phyloP scores from a whole-genome alignment of 139 green algal species.

The Chlorella sp. region DNA sequence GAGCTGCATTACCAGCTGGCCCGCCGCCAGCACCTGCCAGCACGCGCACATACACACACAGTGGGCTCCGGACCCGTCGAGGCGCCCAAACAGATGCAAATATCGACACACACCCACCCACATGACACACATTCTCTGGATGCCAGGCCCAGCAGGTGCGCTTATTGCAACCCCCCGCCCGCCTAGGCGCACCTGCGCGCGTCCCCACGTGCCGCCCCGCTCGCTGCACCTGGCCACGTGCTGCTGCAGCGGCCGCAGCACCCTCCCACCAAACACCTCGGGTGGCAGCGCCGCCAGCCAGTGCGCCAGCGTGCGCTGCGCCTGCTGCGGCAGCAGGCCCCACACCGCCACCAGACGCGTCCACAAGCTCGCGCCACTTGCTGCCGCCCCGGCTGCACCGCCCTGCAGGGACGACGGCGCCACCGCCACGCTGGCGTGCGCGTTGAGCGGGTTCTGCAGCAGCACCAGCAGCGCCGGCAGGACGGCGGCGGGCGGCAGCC shows the following conservation, averaged over 20 bases:
- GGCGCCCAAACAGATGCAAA: too few species aligned
- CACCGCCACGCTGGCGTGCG: too few species aligned
- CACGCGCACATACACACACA: not conserved
- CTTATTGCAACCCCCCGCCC: not conserved
- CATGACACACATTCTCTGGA: not conserved
- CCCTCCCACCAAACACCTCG: constrained; percentile 50
- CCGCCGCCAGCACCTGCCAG: constrained; percentile 2
- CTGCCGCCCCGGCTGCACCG: too few species aligned
- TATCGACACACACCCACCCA: too few species aligned
- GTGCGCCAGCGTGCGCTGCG: constrained; percentile 14
- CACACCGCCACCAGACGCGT: too few species aligned
- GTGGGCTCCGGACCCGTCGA: not conserved
- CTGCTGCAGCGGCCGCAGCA: constrained; percentile 48
- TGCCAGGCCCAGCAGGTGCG: not conserved
- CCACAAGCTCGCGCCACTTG: too few species aligned
- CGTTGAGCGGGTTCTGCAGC: too few species aligned
- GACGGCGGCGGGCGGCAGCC: too few species aligned
- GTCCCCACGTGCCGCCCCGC: not conserved
- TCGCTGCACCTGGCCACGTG: constrained; percentile 26
- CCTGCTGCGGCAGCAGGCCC: too few species aligned
- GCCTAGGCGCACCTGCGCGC: constrained; percentile 18
- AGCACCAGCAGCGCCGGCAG: constrained; percentile 8
- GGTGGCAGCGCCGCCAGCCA: constrained; percentile 45
- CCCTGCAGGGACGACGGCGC: too few species aligned
- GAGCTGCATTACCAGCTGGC: constrained; percentile 58